These are phyloP conservation scores for Linanthus parryae DNA, from an alignment of 148 eudicot genomes.

Conservation along the genomic window DNA sequence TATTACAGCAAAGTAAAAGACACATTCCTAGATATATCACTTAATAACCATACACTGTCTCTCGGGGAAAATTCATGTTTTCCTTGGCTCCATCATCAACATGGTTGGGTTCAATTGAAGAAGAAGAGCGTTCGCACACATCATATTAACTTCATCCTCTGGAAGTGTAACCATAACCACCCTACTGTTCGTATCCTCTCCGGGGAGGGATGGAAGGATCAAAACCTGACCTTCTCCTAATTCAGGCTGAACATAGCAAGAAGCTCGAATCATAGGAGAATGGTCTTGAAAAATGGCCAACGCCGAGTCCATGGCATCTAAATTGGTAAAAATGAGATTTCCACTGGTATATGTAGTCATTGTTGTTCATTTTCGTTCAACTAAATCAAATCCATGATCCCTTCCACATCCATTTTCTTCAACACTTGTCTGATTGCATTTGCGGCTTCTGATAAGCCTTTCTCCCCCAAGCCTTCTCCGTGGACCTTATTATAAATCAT, in stretches of 20 bases:
- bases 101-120: conserved; percentile 31
- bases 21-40: too few relatives aligned
- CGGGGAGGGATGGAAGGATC: conserved; percentile 31
- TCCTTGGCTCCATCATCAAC: conserved; percentile 25
- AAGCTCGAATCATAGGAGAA: conserved; percentile 21
- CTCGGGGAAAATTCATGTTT: too few relatives aligned
- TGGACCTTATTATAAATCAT: conserved; percentile 41
- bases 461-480: conserved; percentile 17
- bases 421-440: conserved; percentile 31
- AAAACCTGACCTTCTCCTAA: conserved; percentile 30
- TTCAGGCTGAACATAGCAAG: conserved; percentile 37
- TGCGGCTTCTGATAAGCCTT: conserved; percentile 24
- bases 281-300: conserved; percentile 28
- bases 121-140: conserved; percentile 38
- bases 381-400: conserved; percentile 37
- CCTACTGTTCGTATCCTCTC: conserved; percentile 30
- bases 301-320: conserved; percentile 29
- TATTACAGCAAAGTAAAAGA: too few relatives aligned
- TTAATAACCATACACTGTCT: too few relatives aligned
- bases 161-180: conserved; percentile 45
- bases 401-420: conserved; percentile 22
- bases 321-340: conserved; percentile 33
- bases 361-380: conserved; percentile 32
- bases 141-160: conserved; percentile 24
- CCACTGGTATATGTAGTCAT: conserved; percentile 14